Base-by-base conservation (phyloP, 768 basidiomycete species). In the Leccinum obscurum region DNA sequence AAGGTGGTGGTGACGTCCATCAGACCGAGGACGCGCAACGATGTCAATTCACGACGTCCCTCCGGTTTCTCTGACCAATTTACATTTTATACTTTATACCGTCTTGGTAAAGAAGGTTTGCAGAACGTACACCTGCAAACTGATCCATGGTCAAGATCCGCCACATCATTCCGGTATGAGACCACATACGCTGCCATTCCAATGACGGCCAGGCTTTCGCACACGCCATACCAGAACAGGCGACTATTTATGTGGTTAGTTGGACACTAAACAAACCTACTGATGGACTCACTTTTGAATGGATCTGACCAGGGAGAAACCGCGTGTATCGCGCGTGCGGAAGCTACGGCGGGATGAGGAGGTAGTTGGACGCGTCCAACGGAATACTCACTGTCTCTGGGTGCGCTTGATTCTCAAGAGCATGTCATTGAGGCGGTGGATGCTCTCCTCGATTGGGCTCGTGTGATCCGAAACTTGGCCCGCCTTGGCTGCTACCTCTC, bases 91-190 rank as follows among this genome's bases (percentile, higher is more conserved):
- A 93, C 92, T 79, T 92, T 93, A 80, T 93, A 94, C 93, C 8
- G 93, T 94, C 74, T 89, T 86, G n/a, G 91, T 94, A 78, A 98
- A 98, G 86, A 96, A 98, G 22, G 93, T 95, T 76, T 95, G 93
- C 24, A 98, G 83, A 50, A 95, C 80, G 72, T 94, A 96, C 11
- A 96, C 91, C 77, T 98, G 95, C 60, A 90, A 74, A 5, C 94
- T 95, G 68, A 20, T 57, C 26, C 9, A 55, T 54, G 32, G 32
- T 58, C 46, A 68, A 65, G 39, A n/a, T 64, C 52, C 30, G 49
- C 13, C 49, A 44, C 57, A 28, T 17, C n/a, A 51, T 59, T 39
- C 54, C 57, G 11, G 30, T 9, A 20, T 9, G 52, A 54, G 41
- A 60, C 34, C 39, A 81, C 94, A 58, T 78, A 96, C 94, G 88